These are phyloP conservation scores for Nothopassalora personata DNA, from an alignment of 2,329 filamentous ascomycete genomes.

Conservation along the genomic window DNA sequence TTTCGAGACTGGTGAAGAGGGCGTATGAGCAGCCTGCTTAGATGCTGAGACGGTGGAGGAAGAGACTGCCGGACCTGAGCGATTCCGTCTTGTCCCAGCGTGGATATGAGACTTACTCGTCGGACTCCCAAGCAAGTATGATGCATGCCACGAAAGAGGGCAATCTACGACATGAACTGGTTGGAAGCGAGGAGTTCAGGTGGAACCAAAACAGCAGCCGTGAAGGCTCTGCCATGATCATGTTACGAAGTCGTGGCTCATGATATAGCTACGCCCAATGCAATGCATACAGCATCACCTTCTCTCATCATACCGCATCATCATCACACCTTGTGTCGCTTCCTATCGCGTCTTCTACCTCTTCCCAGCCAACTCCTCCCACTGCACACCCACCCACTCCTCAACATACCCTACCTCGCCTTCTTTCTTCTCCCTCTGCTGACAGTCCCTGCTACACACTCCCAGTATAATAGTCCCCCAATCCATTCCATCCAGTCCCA, in stretches of 20 bases:
- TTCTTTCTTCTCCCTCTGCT: conserved; percentile 50
- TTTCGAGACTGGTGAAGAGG: conserved; percentile 71
- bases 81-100: neutral
- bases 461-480: conserved; percentile 91
- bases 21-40: conserved; percentile 75
- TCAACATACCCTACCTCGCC: conserved; percentile 74
- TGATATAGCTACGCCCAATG: neutral
- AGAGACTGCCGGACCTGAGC: neutral
- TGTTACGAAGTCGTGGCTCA: neutral
- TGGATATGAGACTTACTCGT: neutral
- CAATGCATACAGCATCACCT: neutral
- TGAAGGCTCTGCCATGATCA: neutral
- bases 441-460: conserved; percentile 77
- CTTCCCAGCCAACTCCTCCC: conserved; percentile 64
- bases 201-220: neutral
- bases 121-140: conserved; percentile 4
- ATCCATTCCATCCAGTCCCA: conserved; percentile 77
- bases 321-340: neutral
- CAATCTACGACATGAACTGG: neutral
- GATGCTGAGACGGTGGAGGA: neutral
- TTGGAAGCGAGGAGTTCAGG: conserved; percentile 12
- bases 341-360: neutral
- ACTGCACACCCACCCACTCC: conserved; percentile 97
- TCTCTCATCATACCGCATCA: no score
- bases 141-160: conserved; percentile 1